Evolutionary conservation across 805 yeast genomes (phyloP), one percentile per base, ranked within the genome.

Genomic region (Diddensiella caesifluorescens): DNA sequence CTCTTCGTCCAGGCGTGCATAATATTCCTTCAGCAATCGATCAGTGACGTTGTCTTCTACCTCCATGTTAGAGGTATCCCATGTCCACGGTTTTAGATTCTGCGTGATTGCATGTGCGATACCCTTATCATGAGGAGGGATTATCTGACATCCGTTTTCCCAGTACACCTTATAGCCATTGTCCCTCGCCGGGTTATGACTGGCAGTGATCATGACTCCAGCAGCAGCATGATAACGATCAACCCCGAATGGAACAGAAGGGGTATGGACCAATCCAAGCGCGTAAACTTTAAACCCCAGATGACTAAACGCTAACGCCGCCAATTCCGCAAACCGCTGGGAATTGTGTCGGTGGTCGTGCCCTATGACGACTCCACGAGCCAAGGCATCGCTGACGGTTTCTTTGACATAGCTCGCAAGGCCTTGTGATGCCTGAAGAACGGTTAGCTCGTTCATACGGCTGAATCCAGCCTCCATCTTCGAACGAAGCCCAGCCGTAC

Each of bases 121-220:
- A 1, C 72, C 78, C 2, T 55, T 53, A 56, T 92, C 97, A 55
- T 81, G 87, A 0, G 98, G 97, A 2, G 95, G 89, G 35, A 90
- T 86, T 49, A 90, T 92, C 61, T 92, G 97, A 61, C 97, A 90
- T 3, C 96, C 97, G 58, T 90, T 90, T 6, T 71, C 67, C 77
- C 92, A 87, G 65, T 92, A 90, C 1, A 90, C 97, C 57, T 90
- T 90, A 64, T 86, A 90, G 0, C 97, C 97, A 56, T 89, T 89
- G 58, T 88, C 96, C 53, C 50, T 47, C 1, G 64, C 67, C 5
- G 59, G 70, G 47, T 65, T 65, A 49, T 65, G 70, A 39, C 92
- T 83, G 1, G 95, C 95, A 0, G 95, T 87, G 22, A 89, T 76
- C 96, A 89, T 89, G 1, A 90, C 83, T 18, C 97, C 98, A 38